These are phyloP conservation scores for Aspergillus udagawae DNA, from an alignment of 2,329 filamentous ascomycete species.

Conservation along the genomic window DNA sequence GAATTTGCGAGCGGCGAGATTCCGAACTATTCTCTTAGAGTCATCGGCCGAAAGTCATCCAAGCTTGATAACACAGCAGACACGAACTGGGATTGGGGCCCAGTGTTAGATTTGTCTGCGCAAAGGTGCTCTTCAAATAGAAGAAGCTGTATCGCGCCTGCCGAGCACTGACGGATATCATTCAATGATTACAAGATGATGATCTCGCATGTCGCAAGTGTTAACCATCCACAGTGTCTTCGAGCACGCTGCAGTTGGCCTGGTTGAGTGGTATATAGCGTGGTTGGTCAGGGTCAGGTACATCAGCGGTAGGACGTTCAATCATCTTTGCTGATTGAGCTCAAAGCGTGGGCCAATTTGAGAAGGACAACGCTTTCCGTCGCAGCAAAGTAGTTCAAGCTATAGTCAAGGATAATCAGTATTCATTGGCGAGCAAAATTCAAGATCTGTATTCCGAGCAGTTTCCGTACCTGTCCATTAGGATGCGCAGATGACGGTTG, in stretches of 20 bases:
- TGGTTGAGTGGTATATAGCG: not conserved
- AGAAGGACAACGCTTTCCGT: conserved; percentile 94
- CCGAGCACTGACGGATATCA: not conserved
- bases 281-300: not conserved
- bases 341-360: conserved; percentile 56
- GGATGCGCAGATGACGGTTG: conserved; percentile 82
- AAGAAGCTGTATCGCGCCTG: not conserved
- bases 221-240: not conserved
- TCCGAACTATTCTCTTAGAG: not conserved
- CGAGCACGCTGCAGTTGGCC: not conserved
- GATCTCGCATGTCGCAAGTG: not conserved
- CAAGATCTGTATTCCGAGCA: conserved; percentile 2
- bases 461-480: conserved; percentile 67
- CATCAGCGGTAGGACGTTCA: conserved; percentile 18
- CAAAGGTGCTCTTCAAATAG: not conserved
- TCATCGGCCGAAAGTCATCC: not conserved
- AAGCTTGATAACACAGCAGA: not conserved
- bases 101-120: not conserved
- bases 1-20: not conserved
- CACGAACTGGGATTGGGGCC: not conserved
- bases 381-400: conserved; percentile 88
- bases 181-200: not conserved
- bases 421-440: not conserved
- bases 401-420: conserved; percentile 8
- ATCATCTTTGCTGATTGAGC: conserved; percentile 41